A percentile compares a stretch with the other conserved stretches of the same genome.
phyloP scores from a whole-genome alignment of 768 basidiomycete species.

The Pulveroboletus ravenelii region DNA sequence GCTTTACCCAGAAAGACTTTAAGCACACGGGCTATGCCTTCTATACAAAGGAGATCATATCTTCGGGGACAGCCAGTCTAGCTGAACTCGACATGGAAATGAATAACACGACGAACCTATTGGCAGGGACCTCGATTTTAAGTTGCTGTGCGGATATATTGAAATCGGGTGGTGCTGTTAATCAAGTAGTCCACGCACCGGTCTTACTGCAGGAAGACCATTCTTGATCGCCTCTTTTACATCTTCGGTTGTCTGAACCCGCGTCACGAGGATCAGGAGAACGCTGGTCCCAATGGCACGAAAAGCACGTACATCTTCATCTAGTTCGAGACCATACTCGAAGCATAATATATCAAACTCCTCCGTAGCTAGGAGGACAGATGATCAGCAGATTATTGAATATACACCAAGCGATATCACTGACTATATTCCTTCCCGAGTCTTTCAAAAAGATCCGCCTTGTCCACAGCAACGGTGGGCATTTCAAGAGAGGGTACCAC shows the following conservation, averaged over 20 bases:
- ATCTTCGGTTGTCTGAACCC: conserved; percentile 75
- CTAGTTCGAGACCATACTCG: conserved; percentile 95
- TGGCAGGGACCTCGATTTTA: conserved; percentile 99
- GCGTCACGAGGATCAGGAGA: neutral
- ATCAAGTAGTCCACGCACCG: conserved; percentile 43
- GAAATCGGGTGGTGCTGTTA: neutral
- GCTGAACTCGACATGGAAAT: neutral
- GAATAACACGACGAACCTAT: conserved; percentile 50
- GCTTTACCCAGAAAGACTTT: conserved; percentile 73
- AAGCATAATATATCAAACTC: conserved; percentile 96
- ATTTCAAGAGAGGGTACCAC: conserved; percentile 35
- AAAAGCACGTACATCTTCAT: conserved; percentile 79
- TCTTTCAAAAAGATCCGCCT: conserved; percentile 86
- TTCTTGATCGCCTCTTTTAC: conserved; percentile 79
- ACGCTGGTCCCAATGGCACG: neutral
- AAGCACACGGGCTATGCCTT: conserved; percentile 87
- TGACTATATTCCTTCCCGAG: conserved; percentile 81
- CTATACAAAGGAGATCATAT: conserved; percentile 96
- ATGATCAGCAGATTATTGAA: conserved; percentile 10
- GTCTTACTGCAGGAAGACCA: conserved; percentile 79
- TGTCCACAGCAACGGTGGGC: conserved; percentile 96
- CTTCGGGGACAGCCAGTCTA: conserved; percentile 36
- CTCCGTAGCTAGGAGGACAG: conserved; percentile 62
- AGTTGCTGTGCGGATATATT: conserved; percentile 60
- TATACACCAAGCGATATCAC: conserved; percentile 15